Conservation (phyloP, 23 red algal species). For the Chondrus crispus region DNA sequence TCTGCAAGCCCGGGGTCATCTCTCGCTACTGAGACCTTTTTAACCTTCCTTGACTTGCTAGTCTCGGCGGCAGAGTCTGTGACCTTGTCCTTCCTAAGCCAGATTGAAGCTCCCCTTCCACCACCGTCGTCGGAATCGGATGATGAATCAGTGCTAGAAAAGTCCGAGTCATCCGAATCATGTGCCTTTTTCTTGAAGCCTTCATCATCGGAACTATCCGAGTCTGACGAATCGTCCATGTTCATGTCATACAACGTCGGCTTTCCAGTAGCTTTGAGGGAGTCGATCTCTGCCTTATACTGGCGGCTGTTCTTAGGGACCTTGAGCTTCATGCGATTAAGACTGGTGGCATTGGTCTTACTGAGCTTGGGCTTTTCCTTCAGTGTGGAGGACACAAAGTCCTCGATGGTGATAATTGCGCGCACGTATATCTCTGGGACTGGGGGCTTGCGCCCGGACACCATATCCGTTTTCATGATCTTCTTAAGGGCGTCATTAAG, state of each 20-base stretch:
- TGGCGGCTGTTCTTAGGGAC: constrained; percentile 79
- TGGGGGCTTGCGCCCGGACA: constrained; percentile 48
- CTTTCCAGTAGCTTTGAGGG: constrained; percentile 66
- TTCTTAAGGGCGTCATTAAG: constrained; percentile 76
- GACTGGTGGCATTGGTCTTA: constrained; percentile 98
- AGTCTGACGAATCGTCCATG: constrained; percentile 31
- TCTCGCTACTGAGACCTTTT: not conserved
- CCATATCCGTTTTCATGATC: constrained; percentile 75
- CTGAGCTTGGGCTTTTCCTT: constrained; percentile 84
- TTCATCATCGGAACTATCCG: not conserved
- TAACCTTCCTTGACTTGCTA: not conserved
- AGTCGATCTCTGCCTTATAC: constrained; percentile 70
- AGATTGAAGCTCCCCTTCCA: constrained; percentile 35
- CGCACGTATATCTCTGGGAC: constrained; percentile 75
- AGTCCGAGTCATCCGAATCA: constrained; percentile 37
- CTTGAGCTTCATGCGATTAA: constrained; percentile 92
- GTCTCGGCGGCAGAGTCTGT: not conserved
- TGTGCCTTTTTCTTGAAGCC: not conserved
- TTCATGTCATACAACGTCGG: constrained; percentile 52
- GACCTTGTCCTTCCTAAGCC: constrained; percentile 58
- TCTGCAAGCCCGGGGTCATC: constrained; percentile 51
- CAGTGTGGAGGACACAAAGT: constrained; percentile 56
- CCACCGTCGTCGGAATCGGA: constrained; percentile 30
- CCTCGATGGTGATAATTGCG: constrained; percentile 82
- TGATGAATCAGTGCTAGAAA: constrained; percentile 19